These are phyloP conservation scores for Rhodotorula sp. DNA, from an alignment of 1,284 basidiomycete genomes.

Conservation along the genomic window DNA sequence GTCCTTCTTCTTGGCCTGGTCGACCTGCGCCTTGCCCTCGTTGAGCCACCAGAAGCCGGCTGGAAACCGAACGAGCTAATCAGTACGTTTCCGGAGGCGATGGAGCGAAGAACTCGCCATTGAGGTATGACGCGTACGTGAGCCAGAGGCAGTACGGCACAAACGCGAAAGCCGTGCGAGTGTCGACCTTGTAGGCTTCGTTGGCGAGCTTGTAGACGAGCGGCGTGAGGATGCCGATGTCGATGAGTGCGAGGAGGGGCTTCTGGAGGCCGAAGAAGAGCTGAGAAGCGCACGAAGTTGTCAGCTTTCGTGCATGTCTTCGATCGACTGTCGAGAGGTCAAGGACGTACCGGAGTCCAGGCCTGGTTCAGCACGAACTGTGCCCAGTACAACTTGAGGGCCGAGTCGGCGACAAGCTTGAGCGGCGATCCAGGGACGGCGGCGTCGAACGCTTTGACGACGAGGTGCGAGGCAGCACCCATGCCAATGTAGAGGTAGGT, in stretches of 20 bases:
- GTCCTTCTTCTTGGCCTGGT: slow-evolving; percentile 3
- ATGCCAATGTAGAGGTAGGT: slow-evolving; percentile 41
- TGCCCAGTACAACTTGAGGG: slow-evolving; percentile 66
- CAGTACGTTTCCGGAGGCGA: neutral
- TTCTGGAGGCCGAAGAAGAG: slow-evolving; percentile 64
- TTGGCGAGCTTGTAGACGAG: slow-evolving; percentile 66
- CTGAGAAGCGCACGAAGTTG: neutral
- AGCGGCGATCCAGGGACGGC: slow-evolving; percentile 52
- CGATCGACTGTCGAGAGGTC: neutral
- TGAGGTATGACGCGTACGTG: slow-evolving; percentile 67
- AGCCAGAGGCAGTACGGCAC: slow-evolving; percentile 56
- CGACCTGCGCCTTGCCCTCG: slow-evolving; percentile 8
- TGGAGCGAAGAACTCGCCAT: slow-evolving; percentile 49
- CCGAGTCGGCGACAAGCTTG: slow-evolving; percentile 52
- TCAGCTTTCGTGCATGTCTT: neutral
- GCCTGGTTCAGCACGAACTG: slow-evolving; percentile 67
- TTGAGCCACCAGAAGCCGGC: slow-evolving; percentile 24
- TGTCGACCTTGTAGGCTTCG: slow-evolving; percentile 35
- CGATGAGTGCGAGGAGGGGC: slow-evolving; percentile 57
- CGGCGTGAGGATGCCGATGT: slow-evolving; percentile 62
- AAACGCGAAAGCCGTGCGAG: slow-evolving; percentile 31
- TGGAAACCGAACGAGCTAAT: neutral
- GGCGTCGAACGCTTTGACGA: slow-evolving; percentile 60
- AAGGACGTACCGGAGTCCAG: slow-evolving; percentile 59
- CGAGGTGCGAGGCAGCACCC: slow-evolving; percentile 62